Percentiles rank a stretch among this genome's conserved stretches.
Evolutionary conservation across 2,329 filamentous ascomycete species (phyloP).

Genomic region (Thyridium curvatum): DNA sequence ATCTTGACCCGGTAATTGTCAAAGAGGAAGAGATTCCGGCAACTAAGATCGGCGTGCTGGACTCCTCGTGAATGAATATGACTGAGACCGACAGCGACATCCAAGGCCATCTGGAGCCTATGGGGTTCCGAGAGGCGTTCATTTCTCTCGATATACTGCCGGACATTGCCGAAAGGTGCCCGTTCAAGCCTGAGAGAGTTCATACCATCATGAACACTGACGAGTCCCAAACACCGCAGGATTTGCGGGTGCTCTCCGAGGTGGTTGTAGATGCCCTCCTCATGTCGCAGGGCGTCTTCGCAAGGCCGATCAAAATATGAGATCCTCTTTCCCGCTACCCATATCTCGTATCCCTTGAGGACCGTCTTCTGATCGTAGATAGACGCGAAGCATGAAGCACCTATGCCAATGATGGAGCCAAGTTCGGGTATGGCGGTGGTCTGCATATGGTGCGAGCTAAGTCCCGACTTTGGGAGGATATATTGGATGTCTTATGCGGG

Average conservation of each 20-base stretch:
- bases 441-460: too few species aligned
- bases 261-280: slow-evolving; percentile 6
- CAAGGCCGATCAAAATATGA: too few species aligned
- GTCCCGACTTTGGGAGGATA: too few species aligned
- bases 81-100: background rate
- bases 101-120: slow-evolving; percentile 2
- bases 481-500: too few species aligned
- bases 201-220: background rate
- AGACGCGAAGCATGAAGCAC: too few species aligned
- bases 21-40: slow-evolving; percentile 5
- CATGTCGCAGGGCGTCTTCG: too few species aligned
- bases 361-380: too few species aligned
- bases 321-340: too few species aligned
- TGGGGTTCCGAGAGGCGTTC: background rate
- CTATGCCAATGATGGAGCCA: too few species aligned
- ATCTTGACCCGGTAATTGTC: slow-evolving; percentile 3
- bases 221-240: slow-evolving; percentile 3
- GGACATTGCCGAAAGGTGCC: slow-evolving; percentile 1
- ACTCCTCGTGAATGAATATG: slow-evolving; percentile 1
- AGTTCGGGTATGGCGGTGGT: too few species aligned
- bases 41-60: slow-evolving; percentile 3
- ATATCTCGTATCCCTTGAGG: too few species aligned
- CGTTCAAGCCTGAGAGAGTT: slow-evolving; percentile 4
- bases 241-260: slow-evolving; percentile 3
- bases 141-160: background rate